phyloP scores from a whole-genome alignment of 2,329 filamentous ascomycete species.

The Monosporascus sp. region DNA sequence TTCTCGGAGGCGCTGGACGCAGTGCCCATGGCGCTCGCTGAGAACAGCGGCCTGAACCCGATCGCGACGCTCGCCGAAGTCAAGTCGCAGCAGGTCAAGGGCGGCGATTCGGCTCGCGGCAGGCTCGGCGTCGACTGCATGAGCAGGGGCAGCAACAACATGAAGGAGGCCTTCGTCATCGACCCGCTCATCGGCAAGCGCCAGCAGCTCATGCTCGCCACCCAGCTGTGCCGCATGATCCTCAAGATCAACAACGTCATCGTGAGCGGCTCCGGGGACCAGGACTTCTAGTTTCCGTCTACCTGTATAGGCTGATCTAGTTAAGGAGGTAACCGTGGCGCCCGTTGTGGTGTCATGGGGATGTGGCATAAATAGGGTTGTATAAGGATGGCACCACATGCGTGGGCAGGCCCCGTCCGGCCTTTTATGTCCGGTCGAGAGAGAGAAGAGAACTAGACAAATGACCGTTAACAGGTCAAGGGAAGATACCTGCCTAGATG shows the following conservation, averaged over 20 bases:
- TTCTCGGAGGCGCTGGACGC: conserved; percentile 93
- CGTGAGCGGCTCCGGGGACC: conserved; percentile 77
- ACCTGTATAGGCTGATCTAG: too few relatives aligned
- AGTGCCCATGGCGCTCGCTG: conserved; percentile 90
- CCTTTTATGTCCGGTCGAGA: neutral
- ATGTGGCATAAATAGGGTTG: neutral
- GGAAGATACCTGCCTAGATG: neutral
- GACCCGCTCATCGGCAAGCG: conserved; percentile 97
- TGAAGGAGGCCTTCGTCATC: conserved; percentile 97
- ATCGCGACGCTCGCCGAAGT: conserved; percentile 92
- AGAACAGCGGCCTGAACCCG: conserved; percentile 93
- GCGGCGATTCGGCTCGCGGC: conserved; percentile 40
- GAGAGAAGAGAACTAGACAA: neutral
- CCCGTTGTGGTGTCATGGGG: neutral
- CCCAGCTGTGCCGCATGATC: conserved; percentile 96
- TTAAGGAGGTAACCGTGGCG: too few relatives aligned
- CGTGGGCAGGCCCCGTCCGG: neutral
- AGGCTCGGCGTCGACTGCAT: conserved; percentile 96
- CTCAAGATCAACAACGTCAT: conserved; percentile 97
- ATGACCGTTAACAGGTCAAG: neutral
- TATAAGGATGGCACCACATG: too few relatives aligned
- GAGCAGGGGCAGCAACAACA: conserved; percentile 90
- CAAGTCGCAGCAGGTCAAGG: conserved; percentile 95
- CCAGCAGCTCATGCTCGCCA: conserved; percentile 92
- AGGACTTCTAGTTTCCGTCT: conserved; percentile 62